Evolutionary conservation across 2,329 filamentous ascomycete genomes (phyloP).

Genomic region (Cytospora chrysosperma): DNA sequence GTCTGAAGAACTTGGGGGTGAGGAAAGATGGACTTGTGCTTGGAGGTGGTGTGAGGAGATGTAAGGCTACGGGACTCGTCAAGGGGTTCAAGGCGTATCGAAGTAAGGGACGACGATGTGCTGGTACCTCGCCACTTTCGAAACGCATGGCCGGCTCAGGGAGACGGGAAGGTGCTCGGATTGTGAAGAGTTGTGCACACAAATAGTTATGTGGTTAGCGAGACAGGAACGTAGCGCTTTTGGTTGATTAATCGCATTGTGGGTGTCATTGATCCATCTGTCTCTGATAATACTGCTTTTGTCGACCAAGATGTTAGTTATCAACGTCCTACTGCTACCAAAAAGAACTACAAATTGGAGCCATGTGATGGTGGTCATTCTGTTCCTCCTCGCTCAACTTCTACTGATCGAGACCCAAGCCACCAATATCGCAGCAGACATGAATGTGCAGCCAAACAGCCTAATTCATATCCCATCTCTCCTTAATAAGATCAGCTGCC

Average conservation of each 20-base stretch:
- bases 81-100: constrained; percentile 31
- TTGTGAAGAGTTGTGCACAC: neutral
- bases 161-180: neutral
- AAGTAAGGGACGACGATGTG: neutral
- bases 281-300: no score
- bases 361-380: no score
- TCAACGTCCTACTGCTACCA: no score
- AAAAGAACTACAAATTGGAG: no score
- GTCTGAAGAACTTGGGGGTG: constrained; percentile 37
- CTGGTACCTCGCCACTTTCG: neutral
- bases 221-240: no score
- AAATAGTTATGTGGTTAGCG: neutral
- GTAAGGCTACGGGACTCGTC: constrained; percentile 40
- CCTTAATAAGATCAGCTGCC: constrained; percentile 18
- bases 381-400: neutral
- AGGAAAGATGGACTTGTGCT: constrained; percentile 41
- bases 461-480: neutral
- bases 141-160: neutral
- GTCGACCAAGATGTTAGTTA: no score
- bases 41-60: constrained; percentile 44
- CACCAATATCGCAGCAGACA: no score
- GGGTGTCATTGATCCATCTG: no score
- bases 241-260: no score
- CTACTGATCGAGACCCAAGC: no score
- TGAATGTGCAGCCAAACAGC: neutral